Conservation (phyloP, 208 protist species). For the Crithidia sp. region DNA sequence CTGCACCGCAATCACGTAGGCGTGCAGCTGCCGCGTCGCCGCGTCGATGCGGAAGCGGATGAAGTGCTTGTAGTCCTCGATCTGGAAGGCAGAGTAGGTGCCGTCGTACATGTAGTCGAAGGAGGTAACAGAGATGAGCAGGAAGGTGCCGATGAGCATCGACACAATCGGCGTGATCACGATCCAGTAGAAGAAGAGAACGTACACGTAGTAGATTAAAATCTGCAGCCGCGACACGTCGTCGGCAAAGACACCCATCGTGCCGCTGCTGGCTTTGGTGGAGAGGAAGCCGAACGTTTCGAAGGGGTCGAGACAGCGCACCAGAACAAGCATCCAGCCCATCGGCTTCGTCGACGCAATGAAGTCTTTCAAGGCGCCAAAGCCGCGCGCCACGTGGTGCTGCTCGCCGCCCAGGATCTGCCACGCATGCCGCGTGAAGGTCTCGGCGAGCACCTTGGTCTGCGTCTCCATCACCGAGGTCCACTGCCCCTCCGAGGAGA, state of each 20-base stretch:
- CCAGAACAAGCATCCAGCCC: constrained; percentile 28
- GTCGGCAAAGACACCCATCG: constrained; percentile 47
- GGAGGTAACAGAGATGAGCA: constrained; percentile 68
- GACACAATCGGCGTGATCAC: constrained; percentile 78
- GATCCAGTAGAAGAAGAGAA: constrained; percentile 84
- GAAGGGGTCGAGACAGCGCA: constrained; percentile 61
- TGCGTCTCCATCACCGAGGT: constrained; percentile 67
- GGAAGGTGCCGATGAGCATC: constrained; percentile 75
- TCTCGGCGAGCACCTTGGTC: constrained; percentile 18
- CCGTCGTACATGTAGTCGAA: constrained; percentile 84
- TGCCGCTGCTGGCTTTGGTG: constrained; percentile 45
- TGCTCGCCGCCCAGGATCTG: constrained; percentile 36
- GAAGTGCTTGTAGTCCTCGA: constrained; percentile 89
- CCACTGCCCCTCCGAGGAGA: constrained; percentile 52
- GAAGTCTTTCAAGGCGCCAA: constrained; percentile 16
- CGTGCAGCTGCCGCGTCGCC: constrained; percentile 60
- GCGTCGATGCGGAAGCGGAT: constrained; percentile 71
- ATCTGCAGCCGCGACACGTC: constrained; percentile 51
- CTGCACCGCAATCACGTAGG: constrained; percentile 66
- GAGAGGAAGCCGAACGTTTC: constrained; percentile 72
- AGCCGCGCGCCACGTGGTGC: constrained; percentile 1
- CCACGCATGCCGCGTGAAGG: constrained; percentile 27
- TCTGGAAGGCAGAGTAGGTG: constrained; percentile 85
- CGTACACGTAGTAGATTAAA: constrained; percentile 66
- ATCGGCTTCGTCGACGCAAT: constrained; percentile 32